phyloP scores from a whole-genome alignment of 306 rosid genomes.

The Gastrolobium bilobum region DNA sequence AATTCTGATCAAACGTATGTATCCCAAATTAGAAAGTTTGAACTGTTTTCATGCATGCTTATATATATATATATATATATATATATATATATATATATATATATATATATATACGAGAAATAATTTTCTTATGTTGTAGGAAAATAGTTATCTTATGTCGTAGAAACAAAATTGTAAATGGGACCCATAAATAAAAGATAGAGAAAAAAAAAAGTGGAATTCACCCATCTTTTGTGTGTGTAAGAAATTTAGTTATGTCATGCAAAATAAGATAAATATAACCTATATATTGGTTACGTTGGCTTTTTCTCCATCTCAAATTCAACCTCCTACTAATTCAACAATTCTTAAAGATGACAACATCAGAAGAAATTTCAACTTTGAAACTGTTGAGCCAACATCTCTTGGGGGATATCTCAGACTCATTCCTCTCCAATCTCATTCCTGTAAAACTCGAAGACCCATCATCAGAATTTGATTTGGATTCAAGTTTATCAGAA shows the following conservation, averaged over 20 bases:
- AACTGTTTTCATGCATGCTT: neutral
- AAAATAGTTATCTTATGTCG: too few species aligned
- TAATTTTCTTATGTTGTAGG: too few species aligned
- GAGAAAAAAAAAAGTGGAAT: too few species aligned
- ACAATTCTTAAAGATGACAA: conserved; percentile 42
- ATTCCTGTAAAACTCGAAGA: conserved; percentile 65
- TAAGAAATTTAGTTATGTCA: too few species aligned
- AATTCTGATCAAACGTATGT: conserved; percentile 2
- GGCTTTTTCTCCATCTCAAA: neutral
- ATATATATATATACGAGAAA: conserved; percentile 27
- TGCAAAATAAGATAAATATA: too few species aligned
- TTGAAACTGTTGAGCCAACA: conserved; percentile 67
- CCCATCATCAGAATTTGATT: conserved; percentile 56
- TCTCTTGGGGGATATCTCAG: conserved; percentile 67
- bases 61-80: conserved; percentile 28
- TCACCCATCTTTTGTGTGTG: too few species aligned
- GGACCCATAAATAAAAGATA: too few species aligned
- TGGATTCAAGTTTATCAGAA: conserved; percentile 43
- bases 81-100: conserved; percentile 40
- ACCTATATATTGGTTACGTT: neutral
- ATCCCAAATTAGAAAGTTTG: conserved; percentile 1
- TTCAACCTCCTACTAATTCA: neutral
- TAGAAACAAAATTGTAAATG: too few species aligned
- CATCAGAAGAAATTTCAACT: conserved; percentile 55
- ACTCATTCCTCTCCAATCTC: conserved; percentile 55